phyloP scores from a whole-genome alignment of 2,329 filamentous ascomycete species.

The Trichoderma simmonsii region DNA sequence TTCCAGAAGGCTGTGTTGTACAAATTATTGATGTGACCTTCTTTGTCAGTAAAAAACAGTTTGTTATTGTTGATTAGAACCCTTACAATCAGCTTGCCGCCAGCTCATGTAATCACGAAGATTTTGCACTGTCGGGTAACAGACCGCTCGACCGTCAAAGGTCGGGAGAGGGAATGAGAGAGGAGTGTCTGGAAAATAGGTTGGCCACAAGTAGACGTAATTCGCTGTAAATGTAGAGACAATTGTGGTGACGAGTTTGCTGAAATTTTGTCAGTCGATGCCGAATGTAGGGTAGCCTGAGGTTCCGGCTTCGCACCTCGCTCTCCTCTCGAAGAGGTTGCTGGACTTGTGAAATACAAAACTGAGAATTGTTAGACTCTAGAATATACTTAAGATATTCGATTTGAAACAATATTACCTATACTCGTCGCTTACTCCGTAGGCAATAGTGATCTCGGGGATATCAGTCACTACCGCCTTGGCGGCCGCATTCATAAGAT shows the following conservation, averaged over 20 bases:
- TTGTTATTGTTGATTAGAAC: too few species aligned
- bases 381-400: background rate
- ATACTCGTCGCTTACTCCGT: slow-evolving; percentile 93
- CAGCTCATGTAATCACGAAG: slow-evolving; percentile 94
- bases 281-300: background rate
- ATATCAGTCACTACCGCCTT: slow-evolving; percentile 77
- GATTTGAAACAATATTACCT: slow-evolving; percentile 45
- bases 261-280: slow-evolving; percentile 35
- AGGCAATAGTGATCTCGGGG: slow-evolving; percentile 81
- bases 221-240: slow-evolving; percentile 92
- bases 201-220: slow-evolving; percentile 78
- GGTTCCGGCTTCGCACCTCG: slow-evolving; percentile 54
- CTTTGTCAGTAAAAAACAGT: slow-evolving; percentile 18
- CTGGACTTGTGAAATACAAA: slow-evolving; percentile 86
- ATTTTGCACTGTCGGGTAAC: slow-evolving; percentile 79
- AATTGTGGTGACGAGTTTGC: slow-evolving; percentile 86
- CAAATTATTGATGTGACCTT: slow-evolving; percentile 95
- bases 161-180: slow-evolving; percentile 75
- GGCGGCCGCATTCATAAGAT: slow-evolving; percentile 95
- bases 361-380: slow-evolving; percentile 41
- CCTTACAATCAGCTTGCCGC: slow-evolving; percentile 91
- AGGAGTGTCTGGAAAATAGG: slow-evolving; percentile 67
- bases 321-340: slow-evolving; percentile 78
- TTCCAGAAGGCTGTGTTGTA: slow-evolving; percentile 98
- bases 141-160: slow-evolving; percentile 89